These are phyloP conservation scores for Hypoxylon sp. DNA, from an alignment of 2,329 filamentous ascomycete genomes.

Conservation along the genomic window DNA sequence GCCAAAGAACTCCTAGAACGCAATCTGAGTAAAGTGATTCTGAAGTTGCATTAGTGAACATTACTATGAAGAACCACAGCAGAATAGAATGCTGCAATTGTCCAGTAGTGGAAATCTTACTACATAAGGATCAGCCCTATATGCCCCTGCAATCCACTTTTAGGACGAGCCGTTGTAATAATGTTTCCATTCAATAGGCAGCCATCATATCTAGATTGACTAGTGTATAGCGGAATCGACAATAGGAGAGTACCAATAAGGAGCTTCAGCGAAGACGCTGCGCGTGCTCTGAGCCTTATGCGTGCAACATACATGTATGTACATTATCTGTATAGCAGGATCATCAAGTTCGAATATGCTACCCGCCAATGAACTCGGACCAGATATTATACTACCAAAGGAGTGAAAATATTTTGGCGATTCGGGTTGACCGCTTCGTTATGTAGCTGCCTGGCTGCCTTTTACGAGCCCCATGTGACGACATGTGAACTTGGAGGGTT, in stretches of 20 bases:
- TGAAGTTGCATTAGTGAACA: constrained; percentile 4
- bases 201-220: constrained; percentile 5
- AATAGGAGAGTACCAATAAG: constrained; percentile 1
- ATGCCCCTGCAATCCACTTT: background rate
- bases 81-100: constrained; percentile 1
- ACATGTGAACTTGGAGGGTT: constrained; percentile 11
- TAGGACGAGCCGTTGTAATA: background rate
- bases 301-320: constrained; percentile 11
- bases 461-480: constrained; percentile 13
- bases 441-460: constrained; percentile 4
- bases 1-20: constrained; percentile 5
- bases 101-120: background rate
- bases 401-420: constrained; percentile 3
- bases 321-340: background rate
- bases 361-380: background rate
- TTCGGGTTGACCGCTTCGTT: constrained; percentile 3
- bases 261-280: constrained; percentile 4
- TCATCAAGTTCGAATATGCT: background rate
- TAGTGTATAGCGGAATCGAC: background rate
- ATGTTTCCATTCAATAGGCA: constrained; percentile 5
- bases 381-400: background rate
- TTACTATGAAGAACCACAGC: constrained; percentile 4
- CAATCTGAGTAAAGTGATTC: constrained; percentile 1
- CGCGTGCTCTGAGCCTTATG: constrained; percentile 28
- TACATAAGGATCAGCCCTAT: constrained; percentile 1